Conservation (phyloP, 225 moss, liverwort and hornwort genomes). For the Polytrichum formosum region DNA sequence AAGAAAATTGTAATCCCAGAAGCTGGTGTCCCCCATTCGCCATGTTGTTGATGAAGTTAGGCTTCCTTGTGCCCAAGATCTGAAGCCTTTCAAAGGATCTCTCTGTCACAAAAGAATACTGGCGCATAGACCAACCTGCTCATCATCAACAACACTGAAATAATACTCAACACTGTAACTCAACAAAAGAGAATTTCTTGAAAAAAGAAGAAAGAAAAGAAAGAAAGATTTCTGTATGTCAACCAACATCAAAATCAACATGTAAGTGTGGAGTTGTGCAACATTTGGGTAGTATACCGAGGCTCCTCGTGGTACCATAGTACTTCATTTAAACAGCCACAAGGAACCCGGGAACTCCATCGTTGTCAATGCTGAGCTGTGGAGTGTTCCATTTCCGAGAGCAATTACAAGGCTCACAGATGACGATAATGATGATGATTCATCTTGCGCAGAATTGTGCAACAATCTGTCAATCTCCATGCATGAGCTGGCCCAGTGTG, state of each 20-base stretch:
- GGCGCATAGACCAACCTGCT: background rate
- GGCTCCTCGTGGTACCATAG: slow-evolving; percentile 20
- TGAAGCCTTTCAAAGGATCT: slow-evolving; percentile 15
- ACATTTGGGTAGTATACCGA: slow-evolving; percentile 12
- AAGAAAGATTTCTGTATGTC: background rate
- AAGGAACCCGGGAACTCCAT: slow-evolving; percentile 15
- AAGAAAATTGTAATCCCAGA: slow-evolving; percentile 32
- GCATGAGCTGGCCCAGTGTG: background rate
- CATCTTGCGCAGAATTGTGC: no score
- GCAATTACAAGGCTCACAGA: no score
- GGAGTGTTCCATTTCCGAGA: slow-evolving; percentile 1
- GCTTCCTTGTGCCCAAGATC: slow-evolving; percentile 8
- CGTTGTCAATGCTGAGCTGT: slow-evolving; percentile 2
- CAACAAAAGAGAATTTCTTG: background rate
- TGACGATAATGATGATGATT: no score
- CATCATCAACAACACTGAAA: slow-evolving; percentile 2
- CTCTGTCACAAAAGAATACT: background rate
- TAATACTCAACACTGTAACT: background rate
- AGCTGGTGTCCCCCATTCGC: slow-evolving; percentile 36
- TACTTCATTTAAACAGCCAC: slow-evolving; percentile 26
- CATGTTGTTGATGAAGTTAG: slow-evolving; percentile 11
- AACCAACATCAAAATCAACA: background rate
- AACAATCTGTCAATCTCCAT: background rate
- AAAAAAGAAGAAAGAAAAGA: background rate
- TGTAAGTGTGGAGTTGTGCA: background rate